Conservation (phyloP, 129 eudicot species). For the Pseudognaphalium luteoalbum region DNA sequence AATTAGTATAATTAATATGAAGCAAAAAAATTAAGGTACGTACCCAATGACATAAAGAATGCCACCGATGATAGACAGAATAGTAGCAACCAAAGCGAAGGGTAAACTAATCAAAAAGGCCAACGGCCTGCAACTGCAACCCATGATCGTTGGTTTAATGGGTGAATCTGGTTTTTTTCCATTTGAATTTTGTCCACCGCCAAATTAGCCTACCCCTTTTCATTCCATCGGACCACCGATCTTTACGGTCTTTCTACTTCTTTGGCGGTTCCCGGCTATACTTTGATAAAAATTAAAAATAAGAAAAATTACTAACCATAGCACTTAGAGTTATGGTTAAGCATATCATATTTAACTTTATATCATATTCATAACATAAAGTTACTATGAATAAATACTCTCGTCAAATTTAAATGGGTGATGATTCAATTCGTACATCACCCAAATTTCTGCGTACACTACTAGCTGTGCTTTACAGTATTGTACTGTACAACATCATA, state of each 20-base stretch:
- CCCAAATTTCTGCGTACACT: too few relatives aligned
- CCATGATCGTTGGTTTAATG: conserved; percentile 20
- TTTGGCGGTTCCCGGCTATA: background rate
- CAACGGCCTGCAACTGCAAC: conserved; percentile 54
- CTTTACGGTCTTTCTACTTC: conserved; percentile 11
- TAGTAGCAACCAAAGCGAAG: conserved; percentile 42
- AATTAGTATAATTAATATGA: background rate
- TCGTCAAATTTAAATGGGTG: too few relatives aligned
- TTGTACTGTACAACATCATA: too few relatives aligned
- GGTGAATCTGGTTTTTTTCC: conserved; percentile 13
- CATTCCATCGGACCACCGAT: conserved; percentile 5
- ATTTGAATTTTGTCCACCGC: conserved; percentile 22
- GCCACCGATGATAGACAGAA: conserved; percentile 42
- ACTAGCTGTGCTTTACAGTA: too few relatives aligned
- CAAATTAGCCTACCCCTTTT: conserved; percentile 5
- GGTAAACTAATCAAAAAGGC: conserved; percentile 52
- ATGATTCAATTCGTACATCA: too few relatives aligned
- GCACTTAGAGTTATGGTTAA: too few relatives aligned
- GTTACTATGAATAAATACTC: too few relatives aligned
- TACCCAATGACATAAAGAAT: conserved; percentile 50
- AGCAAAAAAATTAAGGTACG: background rate
- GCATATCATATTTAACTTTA: too few relatives aligned
- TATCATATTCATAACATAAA: too few relatives aligned
- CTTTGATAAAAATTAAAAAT: too few relatives aligned
- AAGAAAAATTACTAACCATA: too few relatives aligned